Base-by-base conservation (phyloP, 1,139 yeast species). In the Arxiozyma bovina region DNA sequence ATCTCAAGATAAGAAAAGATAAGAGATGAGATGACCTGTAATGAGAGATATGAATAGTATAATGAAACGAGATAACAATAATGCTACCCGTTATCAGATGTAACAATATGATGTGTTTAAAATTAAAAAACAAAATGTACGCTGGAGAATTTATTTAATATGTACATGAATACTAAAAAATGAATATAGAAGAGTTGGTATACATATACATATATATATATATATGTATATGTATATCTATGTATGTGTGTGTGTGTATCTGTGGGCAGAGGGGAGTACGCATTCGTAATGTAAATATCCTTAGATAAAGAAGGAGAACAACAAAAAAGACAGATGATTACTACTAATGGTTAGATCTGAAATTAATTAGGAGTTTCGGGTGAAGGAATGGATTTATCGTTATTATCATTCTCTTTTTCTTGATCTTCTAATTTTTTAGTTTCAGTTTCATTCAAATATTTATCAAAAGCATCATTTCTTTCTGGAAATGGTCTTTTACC, bases 401-500 rank as follows among this genome's bases (percentile, higher is more conserved):
- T 34, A 34, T 55, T 47, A 18, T 54, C 53, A 34, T 59, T 42
- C 20, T 61, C 63, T 11, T 58, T 27, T n/a, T 46, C 49, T 27
- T 46, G 52, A 22, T 61, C 54, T 44, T 58, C 59, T 25, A 63
- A 58, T 50, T 55, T 63, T 42, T 63, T 54, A 3, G 69, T 63
- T 44, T 66, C 68, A 21, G 55, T 53, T 48, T 65, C 81, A 60
- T 80, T 81, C 59, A 86, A 73, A 64, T 86, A 86, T 66, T 84
- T 84, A 70, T 86, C 91, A 66, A 86, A 85, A 1, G 91, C 93
- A 69, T 85, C 93, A 63, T 85, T 85, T 61, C 82, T 78, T 68
- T 85, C 90, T 15, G 85, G 81, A 76, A 83, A 85, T 23, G 90
- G 90, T 64, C 94, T 77, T 60, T 84, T 83, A 1, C 94, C 94